Base-by-base conservation (phyloP, 2,329 filamentous ascomycete genomes). In the Arthrinium phaeospermum region DNA sequence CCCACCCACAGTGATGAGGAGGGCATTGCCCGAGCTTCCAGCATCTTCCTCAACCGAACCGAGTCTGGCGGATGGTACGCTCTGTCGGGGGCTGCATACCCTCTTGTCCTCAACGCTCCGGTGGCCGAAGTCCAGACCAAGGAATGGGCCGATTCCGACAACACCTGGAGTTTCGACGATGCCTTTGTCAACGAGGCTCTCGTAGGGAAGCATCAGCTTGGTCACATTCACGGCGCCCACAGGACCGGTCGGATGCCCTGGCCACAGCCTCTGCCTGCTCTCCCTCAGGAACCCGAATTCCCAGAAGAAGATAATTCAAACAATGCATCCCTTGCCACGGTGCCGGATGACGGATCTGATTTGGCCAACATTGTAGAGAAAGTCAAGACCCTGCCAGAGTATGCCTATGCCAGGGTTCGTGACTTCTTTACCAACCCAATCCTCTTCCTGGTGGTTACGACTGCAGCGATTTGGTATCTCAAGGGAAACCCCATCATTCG, bases 61-160 rank as follows among this genome's bases (percentile, higher is more conserved):
- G 90, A 93, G 71, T 86, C 87, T n/a, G 96, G 95, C 44, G 93
- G 93, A 73, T 98, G 96, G 95, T 99, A 96, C 81, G 96, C 95
- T 45, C 88, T 98, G 83, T 98, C 96, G 1, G 96, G 97, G 72
- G 88, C 87, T 53, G 91, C 91, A 12, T 98, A 98, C 77, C 96
- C 96, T 4, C 88, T 96, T 13, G 94, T 98, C 41, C 92, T 95
- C 30, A 90, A 94, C 70, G 91, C 87, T 0, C 86, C 87, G 0
- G 75, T 79, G 2, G 89, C 85, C 30, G 83, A 82, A 74, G 84
- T 86, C 61, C 84, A 84, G 75, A 82, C 77, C 16, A 79, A 81
- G 10, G 84, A 85, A 41, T 91, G 86, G 81, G 85, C 85, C 80
- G 83, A 89, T n/a, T 78, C 81, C 45, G 78, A 81, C 13, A 79